These are phyloP conservation scores for Borealophlyctis nickersoniae DNA, from an alignment of 192 early-diverging fungal genomes.

Conservation along the genomic window DNA sequence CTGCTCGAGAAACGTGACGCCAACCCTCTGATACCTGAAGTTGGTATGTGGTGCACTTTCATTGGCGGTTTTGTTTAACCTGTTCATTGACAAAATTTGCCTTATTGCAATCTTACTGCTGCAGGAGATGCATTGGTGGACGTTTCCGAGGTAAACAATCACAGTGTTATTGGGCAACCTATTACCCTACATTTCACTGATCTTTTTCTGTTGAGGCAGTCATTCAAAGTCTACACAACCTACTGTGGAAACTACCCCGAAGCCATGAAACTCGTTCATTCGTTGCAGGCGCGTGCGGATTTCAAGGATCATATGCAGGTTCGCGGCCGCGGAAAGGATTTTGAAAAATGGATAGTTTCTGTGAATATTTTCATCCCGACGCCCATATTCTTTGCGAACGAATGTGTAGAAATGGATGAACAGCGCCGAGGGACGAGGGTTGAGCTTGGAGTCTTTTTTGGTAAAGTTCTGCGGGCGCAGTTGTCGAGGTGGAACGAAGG, in stretches of 20 bases:
- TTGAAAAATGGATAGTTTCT: no score
- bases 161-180: constrained; percentile 1
- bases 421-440: constrained; percentile 43
- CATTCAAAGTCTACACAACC: constrained; percentile 42
- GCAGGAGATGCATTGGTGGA: constrained; percentile 31
- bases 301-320: constrained; percentile 37
- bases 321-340: background rate
- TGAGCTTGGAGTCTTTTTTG: constrained; percentile 58
- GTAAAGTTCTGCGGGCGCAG: no score
- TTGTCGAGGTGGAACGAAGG: no score
- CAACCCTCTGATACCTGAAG: constrained; percentile 42
- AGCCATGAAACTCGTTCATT: constrained; percentile 51
- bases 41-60: no score
- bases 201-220: constrained; percentile 14
- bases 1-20: constrained; percentile 36
- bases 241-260: constrained; percentile 53
- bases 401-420: constrained; percentile 46
- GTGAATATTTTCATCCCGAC: no score
- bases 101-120: background rate
- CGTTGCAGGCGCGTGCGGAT: constrained; percentile 29
- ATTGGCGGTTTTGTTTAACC: background rate
- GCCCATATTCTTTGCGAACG: no score
- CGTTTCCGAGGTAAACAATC: constrained; percentile 25
- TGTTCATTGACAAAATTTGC: background rate
- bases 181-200: background rate